A percentile compares a stretch with the other conserved stretches of the same genome.
These are phyloP conservation scores for Penicillium manginii DNA, from an alignment of 495 filamentous ascomycete species.

Conservation along the genomic window DNA sequence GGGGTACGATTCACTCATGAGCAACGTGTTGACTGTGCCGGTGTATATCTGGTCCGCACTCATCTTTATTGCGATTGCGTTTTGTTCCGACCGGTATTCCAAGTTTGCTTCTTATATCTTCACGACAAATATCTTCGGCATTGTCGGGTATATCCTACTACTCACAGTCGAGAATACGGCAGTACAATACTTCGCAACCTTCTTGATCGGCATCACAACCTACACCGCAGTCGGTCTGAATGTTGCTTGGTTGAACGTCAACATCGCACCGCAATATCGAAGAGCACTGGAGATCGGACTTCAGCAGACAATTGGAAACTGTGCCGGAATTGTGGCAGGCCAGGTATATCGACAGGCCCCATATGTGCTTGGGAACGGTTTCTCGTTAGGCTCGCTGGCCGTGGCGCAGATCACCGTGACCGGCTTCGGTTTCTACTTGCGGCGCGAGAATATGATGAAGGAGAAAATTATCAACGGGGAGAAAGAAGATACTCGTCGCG, in stretches of 20 bases:
- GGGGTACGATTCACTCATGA: slow-evolving; percentile 52
- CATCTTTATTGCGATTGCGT: slow-evolving; percentile 46
- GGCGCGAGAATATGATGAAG: slow-evolving; percentile 45
- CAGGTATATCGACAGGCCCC: slow-evolving; percentile 57
- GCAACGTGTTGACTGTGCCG: slow-evolving; percentile 51
- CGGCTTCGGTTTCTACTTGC: slow-evolving; percentile 45
- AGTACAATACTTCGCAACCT: slow-evolving; percentile 61
- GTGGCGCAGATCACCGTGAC: slow-evolving; percentile 43
- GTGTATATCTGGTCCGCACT: slow-evolving; percentile 48
- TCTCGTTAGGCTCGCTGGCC: slow-evolving; percentile 49
- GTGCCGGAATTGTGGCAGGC: slow-evolving; percentile 56
- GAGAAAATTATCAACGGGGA: slow-evolving; percentile 43
- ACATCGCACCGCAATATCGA: slow-evolving; percentile 60
- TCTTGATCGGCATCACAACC: slow-evolving; percentile 54
- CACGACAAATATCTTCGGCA: slow-evolving; percentile 47
- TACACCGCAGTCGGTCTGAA: slow-evolving; percentile 56
- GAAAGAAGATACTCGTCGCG: slow-evolving; percentile 44
- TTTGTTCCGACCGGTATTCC: slow-evolving; percentile 44
- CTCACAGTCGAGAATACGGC: slow-evolving; percentile 40
- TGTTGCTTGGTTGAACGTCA: slow-evolving; percentile 61
- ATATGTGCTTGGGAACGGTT: slow-evolving; percentile 54
- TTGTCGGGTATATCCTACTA: slow-evolving; percentile 57
- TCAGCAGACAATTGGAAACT: slow-evolving; percentile 62
- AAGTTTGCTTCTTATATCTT: slow-evolving; percentile 46
- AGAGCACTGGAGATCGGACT: slow-evolving; percentile 59